Conservation (phyloP, 257 asterid species). For the Ophiorrhiza pumila region DNA sequence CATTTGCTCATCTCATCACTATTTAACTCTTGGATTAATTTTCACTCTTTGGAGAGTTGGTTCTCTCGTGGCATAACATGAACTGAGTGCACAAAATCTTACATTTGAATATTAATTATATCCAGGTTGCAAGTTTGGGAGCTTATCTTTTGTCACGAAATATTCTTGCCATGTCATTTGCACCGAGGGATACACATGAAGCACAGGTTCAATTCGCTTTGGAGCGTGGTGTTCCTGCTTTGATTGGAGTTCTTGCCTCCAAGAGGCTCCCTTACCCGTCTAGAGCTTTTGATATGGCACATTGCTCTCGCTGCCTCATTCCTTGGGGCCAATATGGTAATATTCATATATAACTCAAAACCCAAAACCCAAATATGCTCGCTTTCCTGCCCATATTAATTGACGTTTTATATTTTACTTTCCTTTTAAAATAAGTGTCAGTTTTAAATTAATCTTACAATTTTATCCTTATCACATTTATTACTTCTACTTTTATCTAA, state of each 20-base stretch:
- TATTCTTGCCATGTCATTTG: conserved; percentile 73
- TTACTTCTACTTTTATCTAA: no score
- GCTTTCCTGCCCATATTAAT: background rate
- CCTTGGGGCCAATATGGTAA: conserved; percentile 82
- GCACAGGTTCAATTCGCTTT: conserved; percentile 85
- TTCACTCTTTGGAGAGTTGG: no score
- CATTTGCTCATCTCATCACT: background rate
- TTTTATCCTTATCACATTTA: no score
- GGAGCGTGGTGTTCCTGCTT: conserved; percentile 87
- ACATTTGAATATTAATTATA: background rate
- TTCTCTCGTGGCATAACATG: background rate
- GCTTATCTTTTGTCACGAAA: conserved; percentile 71
- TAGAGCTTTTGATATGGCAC: conserved; percentile 84
- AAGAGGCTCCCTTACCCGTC: conserved; percentile 89
- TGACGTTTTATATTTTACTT: no score
- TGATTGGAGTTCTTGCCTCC: conserved; percentile 74
- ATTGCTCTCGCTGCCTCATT: conserved; percentile 89
- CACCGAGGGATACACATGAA: conserved; percentile 88
- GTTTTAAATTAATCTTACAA: no score
- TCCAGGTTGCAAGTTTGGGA: conserved; percentile 93
- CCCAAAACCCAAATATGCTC: background rate
- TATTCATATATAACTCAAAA: background rate
- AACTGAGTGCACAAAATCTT: background rate
- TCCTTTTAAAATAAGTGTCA: no score
- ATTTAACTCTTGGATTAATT: background rate